Percentiles rank a stretch among this genome's conserved stretches.
Evolutionary conservation across 2,329 filamentous ascomycete species (phyloP).

Genomic region (Byssoonygena ceratinophila): DNA sequence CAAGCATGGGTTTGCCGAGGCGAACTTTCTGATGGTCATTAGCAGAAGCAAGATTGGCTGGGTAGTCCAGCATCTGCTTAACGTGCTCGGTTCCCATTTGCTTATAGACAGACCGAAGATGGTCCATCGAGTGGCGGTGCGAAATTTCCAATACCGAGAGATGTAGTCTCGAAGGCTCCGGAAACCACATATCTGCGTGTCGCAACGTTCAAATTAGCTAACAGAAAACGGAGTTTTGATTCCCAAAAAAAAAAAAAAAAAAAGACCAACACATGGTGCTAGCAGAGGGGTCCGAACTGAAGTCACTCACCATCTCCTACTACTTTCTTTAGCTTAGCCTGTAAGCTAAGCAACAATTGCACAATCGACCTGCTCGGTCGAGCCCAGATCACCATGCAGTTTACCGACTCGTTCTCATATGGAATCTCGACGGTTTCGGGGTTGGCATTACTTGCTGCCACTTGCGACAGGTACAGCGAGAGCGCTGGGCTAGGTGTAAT

Average conservation of each 20-base stretch:
- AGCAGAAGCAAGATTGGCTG: neutral
- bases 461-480: conserved; percentile 3
- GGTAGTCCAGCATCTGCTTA: conserved; percentile 10
- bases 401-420: conserved; percentile 6
- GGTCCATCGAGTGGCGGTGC: conserved; percentile 11
- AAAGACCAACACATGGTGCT: too few relatives aligned
- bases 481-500: conserved; percentile 11
- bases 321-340: conserved; percentile 2
- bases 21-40: neutral
- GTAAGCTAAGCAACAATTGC: conserved; percentile 4
- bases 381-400: conserved; percentile 13
- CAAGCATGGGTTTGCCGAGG: conserved; percentile 11
- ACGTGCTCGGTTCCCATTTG: conserved; percentile 5
- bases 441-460: neutral
- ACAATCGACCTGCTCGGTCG: conserved; percentile 8
- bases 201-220: neutral
- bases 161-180: conserved; percentile 9
- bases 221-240: too few relatives aligned
- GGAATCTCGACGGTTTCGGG: neutral
- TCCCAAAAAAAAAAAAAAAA: too few relatives aligned
- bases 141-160: conserved; percentile 12
- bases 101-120: conserved; percentile 7
- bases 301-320: conserved; percentile 7
- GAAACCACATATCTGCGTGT: conserved; percentile 13
- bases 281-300: too few relatives aligned